phyloP scores from a whole-genome alignment of 805 yeast species.

The Candida boidinii region DNA sequence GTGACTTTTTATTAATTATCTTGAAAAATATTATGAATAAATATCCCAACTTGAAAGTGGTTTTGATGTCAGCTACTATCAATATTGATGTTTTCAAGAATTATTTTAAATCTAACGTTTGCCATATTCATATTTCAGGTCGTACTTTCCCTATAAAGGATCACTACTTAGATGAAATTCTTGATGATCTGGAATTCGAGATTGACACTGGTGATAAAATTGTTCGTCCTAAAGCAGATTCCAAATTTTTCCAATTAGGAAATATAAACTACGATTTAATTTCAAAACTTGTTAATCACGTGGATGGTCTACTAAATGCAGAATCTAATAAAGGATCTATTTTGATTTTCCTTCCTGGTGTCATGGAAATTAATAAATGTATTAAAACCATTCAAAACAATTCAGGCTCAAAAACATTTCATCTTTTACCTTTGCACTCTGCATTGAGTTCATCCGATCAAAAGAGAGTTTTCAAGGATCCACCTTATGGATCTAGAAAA shows the following conservation, averaged over 20 bases:
- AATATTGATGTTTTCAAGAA: conserved; percentile 56
- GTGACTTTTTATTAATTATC: conserved; percentile 75
- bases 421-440: conserved; percentile 76
- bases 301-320: conserved; percentile 38
- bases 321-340: conserved; percentile 59
- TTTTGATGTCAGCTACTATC: conserved; percentile 93
- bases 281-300: conserved; percentile 40
- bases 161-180: conserved; percentile 58
- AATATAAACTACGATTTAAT: conserved; percentile 70
- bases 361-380: conserved; percentile 72
- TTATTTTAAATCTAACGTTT: conserved; percentile 47
- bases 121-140: conserved; percentile 79
- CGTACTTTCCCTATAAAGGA: conserved; percentile 89
- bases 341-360: conserved; percentile 83
- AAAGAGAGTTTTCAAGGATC: conserved; percentile 55
- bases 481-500: conserved; percentile 53
- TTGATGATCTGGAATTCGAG: conserved; percentile 49
- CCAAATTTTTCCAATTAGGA: conserved; percentile 57
- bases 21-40: conserved; percentile 51
- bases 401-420: conserved; percentile 15
- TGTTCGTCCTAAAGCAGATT: conserved; percentile 52
- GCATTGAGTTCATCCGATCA: conserved; percentile 81
- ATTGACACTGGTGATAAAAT: conserved; percentile 27
- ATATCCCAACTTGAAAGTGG: conserved; percentile 50
- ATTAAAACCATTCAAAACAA: conserved; percentile 28